Conservation (phyloP, 768 basidiomycete species). For the Hysterangium stoloniferum region DNA sequence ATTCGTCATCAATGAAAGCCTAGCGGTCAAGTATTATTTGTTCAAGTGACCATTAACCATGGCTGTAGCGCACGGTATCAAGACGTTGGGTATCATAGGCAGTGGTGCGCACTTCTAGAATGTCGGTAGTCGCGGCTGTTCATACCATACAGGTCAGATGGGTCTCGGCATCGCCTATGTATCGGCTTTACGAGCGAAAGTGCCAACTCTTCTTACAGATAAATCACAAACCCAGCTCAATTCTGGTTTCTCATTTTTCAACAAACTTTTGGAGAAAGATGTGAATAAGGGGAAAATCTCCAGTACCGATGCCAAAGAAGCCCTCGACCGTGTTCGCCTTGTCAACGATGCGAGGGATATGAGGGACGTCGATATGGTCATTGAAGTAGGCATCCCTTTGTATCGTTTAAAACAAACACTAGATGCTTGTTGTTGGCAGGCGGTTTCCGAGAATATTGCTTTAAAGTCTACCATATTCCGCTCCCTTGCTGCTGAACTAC, state of each 20-base stretch:
- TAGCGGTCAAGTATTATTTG: not conserved
- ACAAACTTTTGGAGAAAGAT: slow-evolving; percentile 84
- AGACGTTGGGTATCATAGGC: slow-evolving; percentile 60
- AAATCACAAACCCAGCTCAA: slow-evolving; percentile 63
- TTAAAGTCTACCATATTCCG: slow-evolving; percentile 77
- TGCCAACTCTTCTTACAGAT: slow-evolving; percentile 84
- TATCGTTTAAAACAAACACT: not conserved
- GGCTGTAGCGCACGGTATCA: slow-evolving; percentile 65
- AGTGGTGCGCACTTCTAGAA: not conserved
- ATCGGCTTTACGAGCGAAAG: slow-evolving; percentile 74
- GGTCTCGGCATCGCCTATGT: slow-evolving; percentile 91
- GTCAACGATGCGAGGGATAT: slow-evolving; percentile 51
- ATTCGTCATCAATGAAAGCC: too few species aligned
- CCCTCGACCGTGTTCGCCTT: slow-evolving; percentile 54
- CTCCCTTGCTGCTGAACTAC: slow-evolving; percentile 56
- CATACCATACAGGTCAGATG: slow-evolving; percentile 29
- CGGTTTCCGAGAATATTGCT: slow-evolving; percentile 75
- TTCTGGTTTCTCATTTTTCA: slow-evolving; percentile 65
- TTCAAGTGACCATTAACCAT: slow-evolving; percentile 24
- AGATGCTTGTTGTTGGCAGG: slow-evolving; percentile 35
- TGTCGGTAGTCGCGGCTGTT: not conserved
- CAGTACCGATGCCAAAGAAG: slow-evolving; percentile 62
- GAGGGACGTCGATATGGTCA: slow-evolving; percentile 81
- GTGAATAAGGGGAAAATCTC: slow-evolving; percentile 74
- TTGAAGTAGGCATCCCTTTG: slow-evolving; percentile 50